These are phyloP conservation scores for Plasmodium billcollinsi DNA, from an alignment of 169 alveolate species.

Conservation along the genomic window DNA sequence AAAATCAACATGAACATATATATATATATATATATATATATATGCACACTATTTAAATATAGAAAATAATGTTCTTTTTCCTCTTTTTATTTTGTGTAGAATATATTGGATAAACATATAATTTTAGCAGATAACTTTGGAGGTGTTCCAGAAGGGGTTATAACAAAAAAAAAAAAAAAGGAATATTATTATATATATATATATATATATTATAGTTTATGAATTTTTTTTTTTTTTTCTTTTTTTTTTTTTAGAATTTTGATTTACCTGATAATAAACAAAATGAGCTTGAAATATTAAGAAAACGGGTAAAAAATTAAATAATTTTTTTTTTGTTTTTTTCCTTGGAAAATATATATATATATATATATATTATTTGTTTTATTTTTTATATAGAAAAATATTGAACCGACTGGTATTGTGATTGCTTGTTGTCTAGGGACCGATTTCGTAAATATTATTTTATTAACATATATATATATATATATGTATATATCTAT, in stretches of 20 bases:
- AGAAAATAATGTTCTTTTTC: neutral
- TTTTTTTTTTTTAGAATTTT: conserved; percentile 17
- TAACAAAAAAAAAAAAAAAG: neutral
- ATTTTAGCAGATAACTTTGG: conserved; percentile 15
- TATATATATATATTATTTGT: neutral
- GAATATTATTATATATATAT: neutral
- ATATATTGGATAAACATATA: conserved; percentile 30
- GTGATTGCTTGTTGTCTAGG: conserved; percentile 66
- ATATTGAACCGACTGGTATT: conserved; percentile 52
- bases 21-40: too few relatives aligned
- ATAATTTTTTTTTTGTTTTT: neutral
- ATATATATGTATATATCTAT: neutral
- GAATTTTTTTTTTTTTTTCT: neutral
- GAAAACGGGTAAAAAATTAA: conserved; percentile 18
- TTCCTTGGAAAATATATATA: neutral
- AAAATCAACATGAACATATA: too few relatives aligned
- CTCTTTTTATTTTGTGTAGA: conserved; percentile 8
- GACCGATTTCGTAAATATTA: conserved; percentile 56
- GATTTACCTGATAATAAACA: conserved; percentile 37
- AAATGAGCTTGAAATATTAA: conserved; percentile 31
- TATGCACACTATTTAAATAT: neutral
- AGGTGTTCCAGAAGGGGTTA: conserved; percentile 16
- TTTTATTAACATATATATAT: neutral
- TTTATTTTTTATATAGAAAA: conserved; percentile 29
- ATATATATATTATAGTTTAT: neutral